Base-by-base conservation (phyloP, 2,329 filamentous ascomycete genomes). In the Arthrobotrys megalospora region DNA sequence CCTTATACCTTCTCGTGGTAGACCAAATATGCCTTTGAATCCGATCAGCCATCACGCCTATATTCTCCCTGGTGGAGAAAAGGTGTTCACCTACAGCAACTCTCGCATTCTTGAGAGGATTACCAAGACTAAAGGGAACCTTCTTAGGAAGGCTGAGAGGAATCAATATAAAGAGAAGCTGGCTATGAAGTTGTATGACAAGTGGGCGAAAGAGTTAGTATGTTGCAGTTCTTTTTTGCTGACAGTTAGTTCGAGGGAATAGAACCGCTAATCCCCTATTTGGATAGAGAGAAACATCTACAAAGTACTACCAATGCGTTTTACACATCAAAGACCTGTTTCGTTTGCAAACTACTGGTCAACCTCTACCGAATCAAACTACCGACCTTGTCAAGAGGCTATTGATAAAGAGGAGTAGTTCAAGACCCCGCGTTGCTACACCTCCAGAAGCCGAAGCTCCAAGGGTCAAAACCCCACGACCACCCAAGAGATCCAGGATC, bases 21-120 rank as follows among this genome's bases (percentile, higher is more conserved):
- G n/a, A n/a, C 41, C 12, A 12, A 24, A n/a, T 1, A 69, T 58
- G 50, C 65, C 65, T 24, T 24, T 43, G 11, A 24, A 21, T 8
- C 21, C 24, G 10, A 36, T 45, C 6, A 48, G 41, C 6, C 21
- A 41, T 3, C 47, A 67, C 52, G 34, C 43, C 2, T 70, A 70
- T 16, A 11, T 45, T 0, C 43, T 67, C 24, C 38, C 43, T 2
- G 63, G 70, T 21, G 38, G 60, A 0, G 52, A 68, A 7, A 50
- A 47, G 10, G 64, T 69, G 14, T 41, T 64, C 14, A 69, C 64
- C 2, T 36, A 19, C 19, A 21, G 48, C 2, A 12, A 21, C 6
- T 76, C 65, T 3, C 16, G 12, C 6, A 12, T 76, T n/a, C 38
- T 76, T 2, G 21, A 63, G 5, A 63, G 41, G 21, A 64, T 76